Conservation (phyloP, 441 rosid genomes). For the Aquilaria agallochum region DNA sequence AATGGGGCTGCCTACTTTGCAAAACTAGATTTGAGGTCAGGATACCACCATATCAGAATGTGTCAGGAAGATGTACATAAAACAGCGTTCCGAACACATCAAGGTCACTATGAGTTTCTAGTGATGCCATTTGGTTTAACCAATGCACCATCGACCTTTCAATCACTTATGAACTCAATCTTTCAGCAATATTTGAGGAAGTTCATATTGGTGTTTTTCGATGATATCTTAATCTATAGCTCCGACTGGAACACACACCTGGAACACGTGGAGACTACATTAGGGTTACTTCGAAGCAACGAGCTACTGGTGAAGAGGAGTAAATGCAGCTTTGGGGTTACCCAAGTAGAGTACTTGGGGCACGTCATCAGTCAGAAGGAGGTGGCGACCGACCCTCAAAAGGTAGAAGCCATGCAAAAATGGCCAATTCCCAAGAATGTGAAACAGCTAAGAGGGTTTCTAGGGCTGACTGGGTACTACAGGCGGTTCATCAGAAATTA, state of each 20-base stretch:
- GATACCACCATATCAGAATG: slow-evolving; percentile 10
- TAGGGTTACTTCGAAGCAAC: background rate
- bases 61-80: background rate
- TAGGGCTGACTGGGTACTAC: background rate
- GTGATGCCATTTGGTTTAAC: background rate
- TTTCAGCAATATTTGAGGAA: background rate
- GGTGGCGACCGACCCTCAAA: background rate
- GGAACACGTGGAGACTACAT: background rate
- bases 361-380: background rate
- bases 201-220: background rate
- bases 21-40: slow-evolving; percentile 4
- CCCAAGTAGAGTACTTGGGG: background rate
- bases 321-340: background rate
- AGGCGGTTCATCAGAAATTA: background rate
- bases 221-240: background rate
- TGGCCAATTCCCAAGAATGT: background rate
- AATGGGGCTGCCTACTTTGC: background rate
- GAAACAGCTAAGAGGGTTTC: background rate
- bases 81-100: background rate
- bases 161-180: background rate
- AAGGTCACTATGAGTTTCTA: background rate
- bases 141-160: background rate
- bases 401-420: background rate
- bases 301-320: background rate
- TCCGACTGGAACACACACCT: background rate